A percentile compares a stretch with the other conserved stretches of the same genome.
Evolutionary conservation across 2,329 filamentous ascomycete species (phyloP).

Genomic region (Drechslerella dactyloides): DNA sequence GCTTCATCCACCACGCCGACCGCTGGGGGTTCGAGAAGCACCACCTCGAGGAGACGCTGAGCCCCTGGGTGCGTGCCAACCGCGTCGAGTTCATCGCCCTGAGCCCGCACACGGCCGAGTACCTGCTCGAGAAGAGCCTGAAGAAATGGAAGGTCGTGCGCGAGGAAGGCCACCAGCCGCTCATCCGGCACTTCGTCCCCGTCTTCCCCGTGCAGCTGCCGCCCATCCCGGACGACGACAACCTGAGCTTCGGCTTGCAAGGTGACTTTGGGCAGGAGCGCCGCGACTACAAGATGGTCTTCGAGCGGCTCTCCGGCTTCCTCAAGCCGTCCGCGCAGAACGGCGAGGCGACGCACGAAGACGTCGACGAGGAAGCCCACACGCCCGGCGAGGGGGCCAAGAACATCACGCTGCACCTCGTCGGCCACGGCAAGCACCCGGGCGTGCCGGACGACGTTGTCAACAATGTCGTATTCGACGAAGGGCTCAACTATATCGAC

Average conservation of each 20-base stretch:
- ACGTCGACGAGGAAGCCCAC: slow-evolving; percentile 35
- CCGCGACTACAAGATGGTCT: slow-evolving; percentile 55
- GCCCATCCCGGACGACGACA: slow-evolving; percentile 26
- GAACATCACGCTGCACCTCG: slow-evolving; percentile 53
- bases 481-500: slow-evolving; percentile 54
- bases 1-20: slow-evolving; percentile 55
- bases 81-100: slow-evolving; percentile 54
- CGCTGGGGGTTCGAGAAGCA: slow-evolving; percentile 51
- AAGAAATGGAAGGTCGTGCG: slow-evolving; percentile 52
- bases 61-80: slow-evolving; percentile 53
- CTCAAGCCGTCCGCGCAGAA: slow-evolving; percentile 39
- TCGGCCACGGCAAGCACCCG: slow-evolving; percentile 53
- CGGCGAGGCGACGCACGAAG: slow-evolving; percentile 15
- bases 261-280: slow-evolving; percentile 55
- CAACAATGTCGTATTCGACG: slow-evolving; percentile 54
- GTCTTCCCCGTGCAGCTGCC: slow-evolving; percentile 55
- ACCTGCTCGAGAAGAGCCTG: slow-evolving; percentile 52
- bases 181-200: slow-evolving; percentile 53
- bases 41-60: slow-evolving; percentile 49
- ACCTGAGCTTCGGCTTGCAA: slow-evolving; percentile 55
- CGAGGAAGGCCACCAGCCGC: slow-evolving; percentile 39
- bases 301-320: slow-evolving; percentile 53
- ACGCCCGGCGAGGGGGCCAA: slow-evolving; percentile 22
- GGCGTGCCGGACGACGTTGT: slow-evolving; percentile 52
- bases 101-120: slow-evolving; percentile 54